These are phyloP conservation scores for Suillus spraguei DNA, from an alignment of 768 basidiomycete species.

Conservation along the genomic window DNA sequence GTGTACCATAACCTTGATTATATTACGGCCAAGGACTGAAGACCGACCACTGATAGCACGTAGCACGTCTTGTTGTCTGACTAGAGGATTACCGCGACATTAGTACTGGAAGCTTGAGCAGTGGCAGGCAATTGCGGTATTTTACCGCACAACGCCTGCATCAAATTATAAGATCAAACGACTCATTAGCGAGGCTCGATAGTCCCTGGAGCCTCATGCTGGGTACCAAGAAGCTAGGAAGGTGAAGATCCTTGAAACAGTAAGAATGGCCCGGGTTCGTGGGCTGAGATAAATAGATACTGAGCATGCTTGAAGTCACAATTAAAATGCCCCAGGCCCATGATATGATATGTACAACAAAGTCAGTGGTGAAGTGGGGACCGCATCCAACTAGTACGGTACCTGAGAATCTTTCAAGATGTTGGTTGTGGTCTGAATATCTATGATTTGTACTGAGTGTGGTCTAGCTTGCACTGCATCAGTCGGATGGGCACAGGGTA, in stretches of 20 bases:
- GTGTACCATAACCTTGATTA: slow-evolving; percentile 4
- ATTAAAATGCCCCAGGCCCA: too few relatives aligned
- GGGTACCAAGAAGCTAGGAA: not conserved
- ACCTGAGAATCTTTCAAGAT: not conserved
- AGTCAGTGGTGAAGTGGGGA: not conserved
- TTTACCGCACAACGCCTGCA: not conserved
- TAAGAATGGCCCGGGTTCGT: not conserved
- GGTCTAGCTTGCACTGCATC: not conserved
- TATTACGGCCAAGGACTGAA: not conserved
- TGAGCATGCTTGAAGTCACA: not conserved
- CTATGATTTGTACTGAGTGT: not conserved
- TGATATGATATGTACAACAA: not conserved
- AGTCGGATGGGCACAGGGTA: too few relatives aligned
- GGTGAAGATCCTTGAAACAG: not conserved
- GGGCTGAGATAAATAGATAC: not conserved
- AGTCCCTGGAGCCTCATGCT: slow-evolving; percentile 2
- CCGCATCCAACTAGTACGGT: not conserved
- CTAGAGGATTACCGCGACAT: not conserved
- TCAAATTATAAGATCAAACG: not conserved
- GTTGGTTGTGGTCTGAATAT: not conserved
- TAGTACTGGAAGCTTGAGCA: not conserved
- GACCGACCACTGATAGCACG: not conserved
- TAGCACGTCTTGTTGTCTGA: not conserved
- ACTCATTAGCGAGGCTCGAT: too few relatives aligned
- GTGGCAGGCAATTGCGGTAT: not conserved